These are phyloP conservation scores for Collybia sp. DNA, from an alignment of 768 basidiomycete species.

Conservation along the genomic window DNA sequence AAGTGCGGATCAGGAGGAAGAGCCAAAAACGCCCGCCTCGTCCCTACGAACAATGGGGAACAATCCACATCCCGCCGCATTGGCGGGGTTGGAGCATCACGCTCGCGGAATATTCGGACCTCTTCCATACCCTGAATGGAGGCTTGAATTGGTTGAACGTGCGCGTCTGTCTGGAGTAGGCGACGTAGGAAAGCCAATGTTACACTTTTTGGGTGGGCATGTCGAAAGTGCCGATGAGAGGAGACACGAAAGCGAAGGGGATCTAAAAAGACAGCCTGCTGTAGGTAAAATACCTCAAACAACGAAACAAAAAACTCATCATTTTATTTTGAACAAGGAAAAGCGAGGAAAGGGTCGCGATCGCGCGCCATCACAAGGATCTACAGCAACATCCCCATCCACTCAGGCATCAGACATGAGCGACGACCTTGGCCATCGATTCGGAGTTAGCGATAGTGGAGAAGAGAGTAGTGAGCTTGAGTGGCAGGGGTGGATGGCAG, in stretches of 20 bases:
- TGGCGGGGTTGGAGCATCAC: constrained; percentile 10
- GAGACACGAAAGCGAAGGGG: constrained; percentile 15
- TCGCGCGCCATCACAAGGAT: constrained; percentile 9
- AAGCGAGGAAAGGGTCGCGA: constrained; percentile 13
- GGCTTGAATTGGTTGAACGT: constrained; percentile 39
- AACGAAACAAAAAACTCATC: constrained; percentile 3
- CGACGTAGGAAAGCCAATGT: constrained; percentile 49
- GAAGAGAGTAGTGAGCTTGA: constrained; percentile 52
- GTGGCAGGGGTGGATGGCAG: constrained; percentile 65
- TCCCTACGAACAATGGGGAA: neutral
- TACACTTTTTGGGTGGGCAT: constrained; percentile 26
- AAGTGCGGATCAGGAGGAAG: neutral
- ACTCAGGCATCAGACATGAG: constrained; percentile 20
- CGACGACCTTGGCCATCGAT: constrained; percentile 16
- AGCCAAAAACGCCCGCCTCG: constrained; percentile 7
- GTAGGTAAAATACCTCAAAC: neutral
- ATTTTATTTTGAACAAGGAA: constrained; percentile 5
- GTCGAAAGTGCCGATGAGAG: constrained; percentile 9
- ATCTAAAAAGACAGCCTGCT: constrained; percentile 8
- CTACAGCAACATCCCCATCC: constrained; percentile 7
- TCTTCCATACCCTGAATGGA: constrained; percentile 68
- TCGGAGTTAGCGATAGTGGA: constrained; percentile 28
- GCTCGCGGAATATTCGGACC: constrained; percentile 26
- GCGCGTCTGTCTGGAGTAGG: constrained; percentile 58
- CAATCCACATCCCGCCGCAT: constrained; percentile 11